These are phyloP conservation scores for Simmondsia chinensis DNA, from an alignment of 148 eudicot genomes.

Conservation along the genomic window DNA sequence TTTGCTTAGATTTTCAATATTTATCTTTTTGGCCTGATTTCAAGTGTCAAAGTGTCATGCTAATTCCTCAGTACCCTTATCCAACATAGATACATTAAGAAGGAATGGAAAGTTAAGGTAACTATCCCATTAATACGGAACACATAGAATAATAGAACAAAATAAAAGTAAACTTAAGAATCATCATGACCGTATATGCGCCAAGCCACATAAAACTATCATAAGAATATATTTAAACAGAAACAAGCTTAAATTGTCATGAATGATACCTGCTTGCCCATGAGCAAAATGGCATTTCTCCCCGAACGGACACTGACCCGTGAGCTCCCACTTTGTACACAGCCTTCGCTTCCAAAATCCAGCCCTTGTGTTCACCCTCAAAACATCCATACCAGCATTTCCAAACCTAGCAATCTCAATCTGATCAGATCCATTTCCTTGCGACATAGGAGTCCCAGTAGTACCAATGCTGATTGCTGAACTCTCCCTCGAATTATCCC, in stretches of 20 bases:
- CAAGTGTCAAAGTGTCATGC: too few relatives aligned
- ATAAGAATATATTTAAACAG: background rate
- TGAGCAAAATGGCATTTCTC: slow-evolving; percentile 90
- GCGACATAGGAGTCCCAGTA: slow-evolving; percentile 26
- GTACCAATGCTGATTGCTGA: slow-evolving; percentile 55
- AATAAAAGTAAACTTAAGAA: too few relatives aligned
- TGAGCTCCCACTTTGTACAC: slow-evolving; percentile 63
- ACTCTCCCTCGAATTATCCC: slow-evolving; percentile 49
- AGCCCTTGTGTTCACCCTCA: slow-evolving; percentile 32
- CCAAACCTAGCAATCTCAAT: slow-evolving; percentile 15
- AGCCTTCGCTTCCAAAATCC: slow-evolving; percentile 57
- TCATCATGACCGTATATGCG: background rate
- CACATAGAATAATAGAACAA: background rate
- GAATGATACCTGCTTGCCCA: slow-evolving; percentile 57
- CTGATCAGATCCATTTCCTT: slow-evolving; percentile 25
- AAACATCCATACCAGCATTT: slow-evolving; percentile 15
- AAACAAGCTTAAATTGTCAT: background rate
- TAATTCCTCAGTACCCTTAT: too few relatives aligned
- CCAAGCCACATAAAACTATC: background rate
- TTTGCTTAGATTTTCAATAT: too few relatives aligned
- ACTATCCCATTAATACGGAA: too few relatives aligned
- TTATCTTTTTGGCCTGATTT: too few relatives aligned
- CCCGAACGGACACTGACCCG: slow-evolving; percentile 70
- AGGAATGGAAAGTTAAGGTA: too few relatives aligned
- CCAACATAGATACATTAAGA: too few relatives aligned